Evolutionary conservation across 495 filamentous ascomycete genomes (phyloP), one percentile per base, ranked within the genome.

Genomic region (Penicillium psychrofluorescens): DNA sequence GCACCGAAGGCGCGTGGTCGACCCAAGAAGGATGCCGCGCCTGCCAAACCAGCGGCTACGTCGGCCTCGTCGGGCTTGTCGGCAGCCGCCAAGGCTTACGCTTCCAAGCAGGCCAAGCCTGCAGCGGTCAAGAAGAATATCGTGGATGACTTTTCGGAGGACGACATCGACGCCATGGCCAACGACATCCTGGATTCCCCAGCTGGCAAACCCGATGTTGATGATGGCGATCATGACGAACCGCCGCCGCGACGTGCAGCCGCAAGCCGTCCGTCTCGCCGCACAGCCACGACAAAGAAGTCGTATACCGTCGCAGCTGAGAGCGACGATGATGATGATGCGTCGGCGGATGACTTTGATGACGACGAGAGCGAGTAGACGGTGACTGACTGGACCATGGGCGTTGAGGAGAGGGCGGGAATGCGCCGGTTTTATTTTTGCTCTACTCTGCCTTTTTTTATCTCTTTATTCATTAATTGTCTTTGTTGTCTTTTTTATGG

Each of bases 61-160:
- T 53, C 70, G 42, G 82, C 82, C 52, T 60, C 69, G 14, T 55
- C 62, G 7, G 49, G 64, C 6, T 67, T 88, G 11, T 88, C 84
- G 9, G 86, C 88, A 0, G 86, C 84, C 6, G 87, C 86, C 10
- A 92, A 91, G 60, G 85, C 83, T 0, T 91, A 92, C 58, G 85
- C 84, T 11, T 77, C 81, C 2, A 90, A 86, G 68, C 75, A 82
- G 40, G 73, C 74, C 29, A 85, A 84, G 62, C 55, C 71, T 0
- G 67, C 22, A 22, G 22, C 22, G 6, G 22, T 71, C 43, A 70
- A 66, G 54, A 68, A 68, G 51, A 61, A 62, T 35, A 35, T 57
- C 6, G 53, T 39, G 7, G 63, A 70, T 43, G 68, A 71, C 29
- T 50, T 67, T 41, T 70, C 64, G 14, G 61, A 77, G 44, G 70